These are phyloP conservation scores for Vitis cinerea DNA, from an alignment of 164 flowering plant species.

Conservation along the genomic window DNA sequence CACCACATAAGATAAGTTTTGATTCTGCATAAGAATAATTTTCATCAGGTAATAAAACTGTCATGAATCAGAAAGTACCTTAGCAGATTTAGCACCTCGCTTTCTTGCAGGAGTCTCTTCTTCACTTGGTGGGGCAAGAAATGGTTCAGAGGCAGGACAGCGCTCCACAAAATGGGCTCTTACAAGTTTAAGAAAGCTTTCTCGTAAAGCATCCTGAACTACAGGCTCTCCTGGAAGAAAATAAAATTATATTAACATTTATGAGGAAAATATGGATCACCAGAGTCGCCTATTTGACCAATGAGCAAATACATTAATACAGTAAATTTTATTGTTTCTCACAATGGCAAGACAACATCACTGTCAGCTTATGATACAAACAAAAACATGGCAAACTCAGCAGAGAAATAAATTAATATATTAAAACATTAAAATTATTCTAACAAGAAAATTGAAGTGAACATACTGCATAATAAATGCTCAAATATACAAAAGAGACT, in stretches of 20 bases:
- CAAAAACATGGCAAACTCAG: not conserved
- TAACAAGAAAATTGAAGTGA: not conserved
- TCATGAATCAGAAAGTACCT: conserved; percentile 38
- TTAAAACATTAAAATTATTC: not conserved
- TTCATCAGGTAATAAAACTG: not conserved
- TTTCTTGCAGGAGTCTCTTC: conserved; percentile 42
- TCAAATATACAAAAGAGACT: conserved; percentile 8
- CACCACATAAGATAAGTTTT: not conserved
- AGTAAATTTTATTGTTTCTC: too few species aligned
- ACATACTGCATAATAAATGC: not conserved
- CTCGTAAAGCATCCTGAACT: conserved; percentile 38
- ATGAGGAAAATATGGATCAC: too few species aligned
- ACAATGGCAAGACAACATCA: too few species aligned
- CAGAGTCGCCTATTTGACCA: too few species aligned
- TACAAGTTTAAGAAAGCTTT: conserved; percentile 55
- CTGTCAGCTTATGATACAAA: not conserved
- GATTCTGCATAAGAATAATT: not conserved
- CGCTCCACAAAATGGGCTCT: conserved; percentile 77
- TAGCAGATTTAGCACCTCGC: conserved; percentile 52
- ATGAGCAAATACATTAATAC: too few species aligned
- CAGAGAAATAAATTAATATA: not conserved
- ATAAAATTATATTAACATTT: not conserved
- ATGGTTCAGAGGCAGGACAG: conserved; percentile 76
- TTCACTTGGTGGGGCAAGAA: conserved; percentile 35
- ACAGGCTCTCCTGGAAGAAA: conserved; percentile 31